These are phyloP conservation scores for Lizonia empirigonia DNA, from an alignment of 2,329 filamentous ascomycete species.

Conservation along the genomic window DNA sequence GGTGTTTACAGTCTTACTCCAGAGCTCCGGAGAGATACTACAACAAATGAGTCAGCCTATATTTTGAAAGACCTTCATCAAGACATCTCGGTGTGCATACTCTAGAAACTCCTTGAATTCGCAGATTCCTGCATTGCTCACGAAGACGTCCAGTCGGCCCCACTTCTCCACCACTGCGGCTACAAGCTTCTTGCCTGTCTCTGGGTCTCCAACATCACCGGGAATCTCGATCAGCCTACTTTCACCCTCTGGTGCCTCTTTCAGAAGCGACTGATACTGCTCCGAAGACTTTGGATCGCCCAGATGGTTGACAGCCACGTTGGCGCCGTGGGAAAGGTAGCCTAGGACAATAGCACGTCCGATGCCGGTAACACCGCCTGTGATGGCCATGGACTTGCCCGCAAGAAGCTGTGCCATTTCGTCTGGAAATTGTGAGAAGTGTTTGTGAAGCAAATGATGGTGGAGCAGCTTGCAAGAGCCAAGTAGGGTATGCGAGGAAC, in stretches of 20 bases:
- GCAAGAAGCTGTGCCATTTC: constrained; percentile 59
- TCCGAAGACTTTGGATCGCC: constrained; percentile 58
- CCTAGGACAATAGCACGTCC: constrained; percentile 82
- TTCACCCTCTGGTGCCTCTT: constrained; percentile 41
- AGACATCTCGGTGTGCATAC: too few species aligned
- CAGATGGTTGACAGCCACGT: constrained; percentile 81
- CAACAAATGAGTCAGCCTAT: background rate
- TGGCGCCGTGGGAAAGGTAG: constrained; percentile 77
- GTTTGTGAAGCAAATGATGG: background rate
- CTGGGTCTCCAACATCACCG: constrained; percentile 78
- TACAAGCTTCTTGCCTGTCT: constrained; percentile 73
- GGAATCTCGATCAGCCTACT: constrained; percentile 66
- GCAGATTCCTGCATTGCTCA: constrained; percentile 88
- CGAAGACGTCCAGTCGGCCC: constrained; percentile 68
- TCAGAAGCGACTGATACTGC: constrained; percentile 56
- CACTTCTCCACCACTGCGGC: constrained; percentile 66
- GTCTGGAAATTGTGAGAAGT: constrained; percentile 2
- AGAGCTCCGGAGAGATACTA: constrained; percentile 71
- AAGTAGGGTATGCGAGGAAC: constrained; percentile 1
- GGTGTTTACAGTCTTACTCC: constrained; percentile 72
- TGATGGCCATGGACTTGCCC: constrained; percentile 83
- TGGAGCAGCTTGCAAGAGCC: constrained; percentile 6
- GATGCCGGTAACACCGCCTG: constrained; percentile 84
- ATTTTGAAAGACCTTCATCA: constrained; percentile 28
- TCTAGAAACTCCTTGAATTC: constrained; percentile 85